Percentiles rank a stretch among this genome's conserved stretches.
These are phyloP conservation scores for Rhizopus sp. DNA, from an alignment of 371 early-diverging fungal genomes.

Conservation along the genomic window DNA sequence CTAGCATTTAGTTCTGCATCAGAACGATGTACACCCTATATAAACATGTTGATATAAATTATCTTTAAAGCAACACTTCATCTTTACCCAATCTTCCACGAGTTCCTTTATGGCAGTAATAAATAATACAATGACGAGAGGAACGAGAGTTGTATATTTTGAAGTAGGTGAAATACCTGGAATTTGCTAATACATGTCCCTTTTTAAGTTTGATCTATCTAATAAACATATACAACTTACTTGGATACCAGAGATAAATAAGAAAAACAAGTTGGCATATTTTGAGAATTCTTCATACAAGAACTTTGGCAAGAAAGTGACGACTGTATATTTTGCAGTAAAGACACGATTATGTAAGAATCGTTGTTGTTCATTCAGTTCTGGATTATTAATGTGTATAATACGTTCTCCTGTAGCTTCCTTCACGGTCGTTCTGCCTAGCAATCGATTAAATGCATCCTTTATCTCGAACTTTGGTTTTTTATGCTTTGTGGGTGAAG, in stretches of 20 bases:
- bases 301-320: slow-evolving; percentile 92
- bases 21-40: slow-evolving; percentile 77
- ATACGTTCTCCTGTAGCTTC: slow-evolving; percentile 57
- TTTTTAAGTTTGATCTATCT: not conserved
- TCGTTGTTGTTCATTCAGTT: slow-evolving; percentile 71
- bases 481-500: slow-evolving; percentile 1
- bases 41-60: slow-evolving; percentile 2
- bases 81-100: slow-evolving; percentile 87
- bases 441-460: slow-evolving; percentile 20
- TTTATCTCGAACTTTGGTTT: slow-evolving; percentile 11
- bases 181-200: slow-evolving; percentile 70
- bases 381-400: slow-evolving; percentile 84
- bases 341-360: slow-evolving; percentile 85
- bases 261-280: slow-evolving; percentile 95
- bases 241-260: slow-evolving; percentile 88
- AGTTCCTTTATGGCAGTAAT: slow-evolving; percentile 97
- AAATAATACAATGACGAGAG: slow-evolving; percentile 86
- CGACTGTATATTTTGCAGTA: slow-evolving; percentile 88
- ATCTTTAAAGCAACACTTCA: not conserved
- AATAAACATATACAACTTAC: slow-evolving; percentile 42
- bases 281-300: slow-evolving; percentile 93
- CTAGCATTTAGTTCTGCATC: slow-evolving; percentile 80
- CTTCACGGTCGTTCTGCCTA: slow-evolving; percentile 35
- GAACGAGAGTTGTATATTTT: slow-evolving; percentile 89
- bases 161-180: slow-evolving; percentile 84